These are phyloP conservation scores for Penicillium occitanis DNA, from an alignment of 2,329 filamentous ascomycete genomes.

Conservation along the genomic window DNA sequence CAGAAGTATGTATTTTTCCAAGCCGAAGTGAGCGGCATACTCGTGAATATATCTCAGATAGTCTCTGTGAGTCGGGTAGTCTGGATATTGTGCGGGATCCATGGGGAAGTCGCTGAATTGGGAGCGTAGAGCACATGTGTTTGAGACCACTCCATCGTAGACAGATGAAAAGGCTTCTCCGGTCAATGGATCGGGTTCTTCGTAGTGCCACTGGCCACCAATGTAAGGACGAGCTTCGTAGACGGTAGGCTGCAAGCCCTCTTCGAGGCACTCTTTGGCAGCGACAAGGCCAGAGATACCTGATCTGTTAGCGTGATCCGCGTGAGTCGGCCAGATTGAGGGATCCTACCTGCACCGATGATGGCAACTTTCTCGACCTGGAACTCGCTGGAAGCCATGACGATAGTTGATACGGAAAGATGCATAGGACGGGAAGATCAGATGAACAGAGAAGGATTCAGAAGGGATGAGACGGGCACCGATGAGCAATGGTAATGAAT, in stretches of 20 bases:
- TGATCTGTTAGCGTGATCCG: conserved; percentile 20
- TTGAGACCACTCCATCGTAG: conserved; percentile 39
- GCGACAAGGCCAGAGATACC: conserved; percentile 39
- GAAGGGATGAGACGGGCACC: background rate
- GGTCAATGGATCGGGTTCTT: conserved; percentile 29
- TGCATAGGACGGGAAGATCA: background rate
- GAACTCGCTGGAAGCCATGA: background rate
- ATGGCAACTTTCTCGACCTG: conserved; percentile 24
- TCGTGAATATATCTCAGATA: conserved; percentile 40
- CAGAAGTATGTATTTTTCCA: conserved; percentile 38
- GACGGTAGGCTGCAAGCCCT: conserved; percentile 35
- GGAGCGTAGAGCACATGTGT: conserved; percentile 42
- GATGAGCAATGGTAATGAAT: conserved; percentile 2
- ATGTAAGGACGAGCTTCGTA: conserved; percentile 39
- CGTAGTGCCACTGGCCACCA: conserved; percentile 44
- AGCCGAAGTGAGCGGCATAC: conserved; percentile 39
- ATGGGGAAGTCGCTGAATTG: conserved; percentile 44
- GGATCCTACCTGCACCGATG: conserved; percentile 25
- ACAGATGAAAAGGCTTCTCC: conserved; percentile 35
- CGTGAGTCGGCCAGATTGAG: background rate
- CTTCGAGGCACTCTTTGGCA: conserved; percentile 42
- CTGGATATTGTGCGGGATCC: conserved; percentile 39
- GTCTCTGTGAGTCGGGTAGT: conserved; percentile 39
- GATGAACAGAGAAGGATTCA: background rate
- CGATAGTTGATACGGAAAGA: background rate